Percentiles rank a stretch among this genome's conserved stretches.
phyloP scores from a whole-genome alignment of 2,329 filamentous ascomycete genomes.

The Fusarium palustre region DNA sequence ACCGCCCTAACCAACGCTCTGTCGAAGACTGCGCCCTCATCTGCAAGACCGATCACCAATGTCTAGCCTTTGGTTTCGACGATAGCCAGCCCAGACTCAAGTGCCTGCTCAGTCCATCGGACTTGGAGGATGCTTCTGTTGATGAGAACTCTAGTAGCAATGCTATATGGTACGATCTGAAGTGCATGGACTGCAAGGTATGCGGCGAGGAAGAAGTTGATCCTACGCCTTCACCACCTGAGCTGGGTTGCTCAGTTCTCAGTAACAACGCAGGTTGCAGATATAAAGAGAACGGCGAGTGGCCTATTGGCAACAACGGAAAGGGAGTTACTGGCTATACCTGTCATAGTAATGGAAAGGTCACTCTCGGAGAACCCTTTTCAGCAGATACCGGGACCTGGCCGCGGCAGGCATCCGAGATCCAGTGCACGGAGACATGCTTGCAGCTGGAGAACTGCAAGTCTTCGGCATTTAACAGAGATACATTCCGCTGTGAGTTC shows the following conservation, averaged over 20 bases:
- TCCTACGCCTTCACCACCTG: conserved; percentile 19
- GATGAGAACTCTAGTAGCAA: background rate
- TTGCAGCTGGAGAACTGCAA: conserved; percentile 22
- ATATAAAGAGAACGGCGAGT: conserved; percentile 12
- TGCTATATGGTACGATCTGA: conserved; percentile 23
- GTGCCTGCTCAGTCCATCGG: conserved; percentile 17
- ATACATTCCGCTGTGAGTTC: conserved; percentile 17
- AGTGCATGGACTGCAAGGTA: conserved; percentile 25
- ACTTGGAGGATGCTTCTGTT: conserved; percentile 10
- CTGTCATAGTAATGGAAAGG: conserved; percentile 20
- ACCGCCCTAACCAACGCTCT: conserved; percentile 13
- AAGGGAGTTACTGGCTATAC: conserved; percentile 11
- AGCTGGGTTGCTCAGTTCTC: conserved; percentile 7
- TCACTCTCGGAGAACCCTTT: conserved; percentile 13
- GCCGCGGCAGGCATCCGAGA: conserved; percentile 23
- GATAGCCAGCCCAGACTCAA: background rate
- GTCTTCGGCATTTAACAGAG: conserved; percentile 22
- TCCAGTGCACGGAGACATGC: conserved; percentile 30
- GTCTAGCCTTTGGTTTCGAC: conserved; percentile 32
- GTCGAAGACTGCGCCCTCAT: conserved; percentile 36
- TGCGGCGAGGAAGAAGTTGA: conserved; percentile 1
- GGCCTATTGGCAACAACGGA: conserved; percentile 22
- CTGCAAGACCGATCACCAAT: conserved; percentile 17
- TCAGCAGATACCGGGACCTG: background rate
- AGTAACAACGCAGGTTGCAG: conserved; percentile 4